Base-by-base conservation (phyloP, 495 filamentous ascomycete genomes). In the Aspergillus haitiensis region DNA sequence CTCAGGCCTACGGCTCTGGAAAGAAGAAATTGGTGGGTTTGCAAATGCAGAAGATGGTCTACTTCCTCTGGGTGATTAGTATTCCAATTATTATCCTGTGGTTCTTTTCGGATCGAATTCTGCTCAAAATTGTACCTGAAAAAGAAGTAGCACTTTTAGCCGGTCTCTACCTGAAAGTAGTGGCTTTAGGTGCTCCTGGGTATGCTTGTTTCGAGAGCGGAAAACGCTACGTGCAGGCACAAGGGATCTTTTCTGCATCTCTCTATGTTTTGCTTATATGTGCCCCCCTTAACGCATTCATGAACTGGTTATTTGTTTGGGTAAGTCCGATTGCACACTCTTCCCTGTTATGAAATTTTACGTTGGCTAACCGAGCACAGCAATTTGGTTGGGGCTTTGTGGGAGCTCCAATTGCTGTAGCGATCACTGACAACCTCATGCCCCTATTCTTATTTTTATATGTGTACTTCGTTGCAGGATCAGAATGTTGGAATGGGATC, bases 341-440 rank as follows among this genome's bases (percentile, higher is more conserved):
- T 40, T 45, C n/a, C 31, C 13, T 15, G 10, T 18, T 16, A 37
- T 15, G 3, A 34, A 9, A 18, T 47, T 16, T 47, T 7, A 15
- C 16, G 27, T 47, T 8, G 15, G 27, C 44, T 47, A 47, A 31
- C n/a, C 59, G 6, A 49, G 5, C 49, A 21, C 27, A 84, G 82
- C 76, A 83, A 70, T 81, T 96, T 55, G 75, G 81, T 10, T 88
- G 85, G 82, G 91, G 92, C 2, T 96, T 93, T 65, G 70, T 89
- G 50, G 92, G 92, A 42, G 91, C 92, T 3, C 92, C 93, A 0
- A 87, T 91, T 50, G 91, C 93, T 4, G 89, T 96, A 27, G 85
- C 84, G 18, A 84, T 95, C 44, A 92, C 88, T 0, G 88, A 96
- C 64, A 91, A 79, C 64, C 79, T 95, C n/a, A 83, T 96, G 63